A percentile compares a stretch with the other conserved stretches of the same genome.
phyloP scores from a whole-genome alignment of 495 filamentous ascomycete genomes.

The Talaromyces wortmannii region DNA sequence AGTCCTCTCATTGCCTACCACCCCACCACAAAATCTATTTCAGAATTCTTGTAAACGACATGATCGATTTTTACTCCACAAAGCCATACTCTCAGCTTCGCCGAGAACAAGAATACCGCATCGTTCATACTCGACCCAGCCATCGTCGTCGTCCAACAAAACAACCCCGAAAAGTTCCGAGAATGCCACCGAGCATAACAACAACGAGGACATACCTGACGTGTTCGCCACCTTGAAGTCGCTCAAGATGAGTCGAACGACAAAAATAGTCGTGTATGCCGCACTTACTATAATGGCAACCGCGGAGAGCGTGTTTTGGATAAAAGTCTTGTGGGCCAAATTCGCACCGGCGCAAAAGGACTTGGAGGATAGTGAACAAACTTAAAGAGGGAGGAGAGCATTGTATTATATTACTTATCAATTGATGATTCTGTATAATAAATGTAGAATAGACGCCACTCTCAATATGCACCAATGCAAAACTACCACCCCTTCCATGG shows the following conservation, averaged over 20 bases:
- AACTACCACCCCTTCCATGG: conserved; percentile 23
- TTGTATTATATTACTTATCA: too few relatives aligned
- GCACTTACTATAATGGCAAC: not conserved
- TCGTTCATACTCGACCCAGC: not conserved
- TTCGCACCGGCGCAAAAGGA: not conserved
- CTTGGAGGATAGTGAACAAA: not conserved
- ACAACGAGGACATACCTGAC: not conserved
- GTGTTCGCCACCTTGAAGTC: not conserved
- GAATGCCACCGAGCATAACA: not conserved
- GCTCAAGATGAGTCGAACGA: not conserved
- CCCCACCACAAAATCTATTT: too few relatives aligned
- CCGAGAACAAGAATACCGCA: not conserved
- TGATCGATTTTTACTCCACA: too few relatives aligned
- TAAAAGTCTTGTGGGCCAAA: not conserved
- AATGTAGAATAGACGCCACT: not conserved
- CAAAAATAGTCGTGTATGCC: not conserved
- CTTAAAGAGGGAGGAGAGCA: too few relatives aligned
- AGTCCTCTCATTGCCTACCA: too few relatives aligned
- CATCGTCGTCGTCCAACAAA: not conserved
- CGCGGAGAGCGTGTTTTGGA: not conserved
- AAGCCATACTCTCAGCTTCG: too few relatives aligned
- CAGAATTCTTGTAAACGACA: too few relatives aligned
- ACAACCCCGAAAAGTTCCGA: not conserved
- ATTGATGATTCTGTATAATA: too few relatives aligned
- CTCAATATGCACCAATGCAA: not conserved